These are phyloP conservation scores for Coemansia sp. DNA, from an alignment of 192 early-diverging fungal genomes.

Conservation along the genomic window DNA sequence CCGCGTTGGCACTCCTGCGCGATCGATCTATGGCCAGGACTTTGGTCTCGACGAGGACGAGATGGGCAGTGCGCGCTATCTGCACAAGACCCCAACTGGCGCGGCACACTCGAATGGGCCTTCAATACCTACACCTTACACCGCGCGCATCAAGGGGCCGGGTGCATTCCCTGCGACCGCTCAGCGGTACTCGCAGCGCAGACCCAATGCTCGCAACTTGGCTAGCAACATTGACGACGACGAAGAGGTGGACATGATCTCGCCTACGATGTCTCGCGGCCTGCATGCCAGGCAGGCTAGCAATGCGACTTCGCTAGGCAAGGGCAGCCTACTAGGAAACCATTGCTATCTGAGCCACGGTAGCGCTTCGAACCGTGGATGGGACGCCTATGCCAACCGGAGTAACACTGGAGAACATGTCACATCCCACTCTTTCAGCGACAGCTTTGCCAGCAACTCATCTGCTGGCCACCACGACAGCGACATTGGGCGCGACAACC, in stretches of 20 bases:
- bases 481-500: slow-evolving; percentile 28
- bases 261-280: slow-evolving; percentile 27
- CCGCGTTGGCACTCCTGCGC: slow-evolving; percentile 22
- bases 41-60: slow-evolving; percentile 25
- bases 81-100: slow-evolving; percentile 10
- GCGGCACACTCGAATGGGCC: slow-evolving; percentile 9
- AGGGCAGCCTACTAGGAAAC: slow-evolving; percentile 26
- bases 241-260: slow-evolving; percentile 2
- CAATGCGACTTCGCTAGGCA: slow-evolving; percentile 16
- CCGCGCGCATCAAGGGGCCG: slow-evolving; percentile 47
- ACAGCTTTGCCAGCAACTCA: slow-evolving; percentile 53
- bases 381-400: slow-evolving; percentile 34
- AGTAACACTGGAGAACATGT: slow-evolving; percentile 25
- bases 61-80: slow-evolving; percentile 7
- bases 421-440: slow-evolving; percentile 37
- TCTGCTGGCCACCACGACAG: slow-evolving; percentile 14
- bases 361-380: slow-evolving; percentile 24
- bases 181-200: slow-evolving; percentile 49
- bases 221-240: slow-evolving; percentile 14
- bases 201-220: neutral
- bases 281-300: slow-evolving; percentile 11
- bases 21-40: slow-evolving; percentile 32
- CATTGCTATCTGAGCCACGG: slow-evolving; percentile 42
- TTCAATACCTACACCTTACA: slow-evolving; percentile 34
- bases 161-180: slow-evolving; percentile 52